Evolutionary conservation across 352 stramenopile species (phyloP).

Genomic region (Globisporangium canariense): DNA sequence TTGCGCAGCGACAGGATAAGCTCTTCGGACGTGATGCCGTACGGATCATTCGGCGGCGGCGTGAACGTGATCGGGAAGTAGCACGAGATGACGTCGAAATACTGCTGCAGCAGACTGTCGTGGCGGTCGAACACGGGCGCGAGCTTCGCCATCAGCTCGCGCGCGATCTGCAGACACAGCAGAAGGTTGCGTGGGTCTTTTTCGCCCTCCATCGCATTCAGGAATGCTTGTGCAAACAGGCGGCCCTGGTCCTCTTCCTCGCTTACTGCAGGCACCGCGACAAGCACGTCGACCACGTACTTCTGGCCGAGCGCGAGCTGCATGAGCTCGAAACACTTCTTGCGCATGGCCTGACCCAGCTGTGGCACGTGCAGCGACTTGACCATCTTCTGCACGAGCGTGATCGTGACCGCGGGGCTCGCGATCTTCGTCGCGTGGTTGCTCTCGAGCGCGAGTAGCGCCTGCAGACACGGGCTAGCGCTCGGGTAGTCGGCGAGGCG

Average conservation of each 20-base stretch:
- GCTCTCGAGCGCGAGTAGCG: constrained; percentile 66
- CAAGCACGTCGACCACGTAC: constrained; percentile 46
- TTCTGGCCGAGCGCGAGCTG: constrained; percentile 64
- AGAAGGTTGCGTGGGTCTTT: constrained; percentile 88
- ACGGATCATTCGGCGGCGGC: constrained; percentile 87
- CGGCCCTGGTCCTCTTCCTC: constrained; percentile 34
- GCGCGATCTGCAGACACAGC: constrained; percentile 72
- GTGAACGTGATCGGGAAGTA: constrained; percentile 93
- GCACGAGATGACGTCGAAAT: constrained; percentile 89
- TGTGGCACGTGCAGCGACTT: constrained; percentile 73
- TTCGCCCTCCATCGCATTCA: constrained; percentile 86
- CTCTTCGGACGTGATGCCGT: constrained; percentile 88
- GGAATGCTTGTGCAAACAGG: constrained; percentile 68
- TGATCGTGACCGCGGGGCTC: constrained; percentile 41
- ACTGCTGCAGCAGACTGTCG: constrained; percentile 72
- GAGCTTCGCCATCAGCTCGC: constrained; percentile 54
- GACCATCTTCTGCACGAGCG: constrained; percentile 64
- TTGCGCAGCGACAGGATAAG: constrained; percentile 75
- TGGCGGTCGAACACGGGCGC: constrained; percentile 58
- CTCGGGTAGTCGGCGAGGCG: constrained; percentile 84
- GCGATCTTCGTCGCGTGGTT: constrained; percentile 63
- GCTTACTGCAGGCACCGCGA: constrained; percentile 21
- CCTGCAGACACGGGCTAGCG: constrained; percentile 70
- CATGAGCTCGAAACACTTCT: constrained; percentile 83
- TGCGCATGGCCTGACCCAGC: constrained; percentile 81